Conservation (phyloP, 345 rosid genomes). For the Lagerstroemia speciosa region DNA sequence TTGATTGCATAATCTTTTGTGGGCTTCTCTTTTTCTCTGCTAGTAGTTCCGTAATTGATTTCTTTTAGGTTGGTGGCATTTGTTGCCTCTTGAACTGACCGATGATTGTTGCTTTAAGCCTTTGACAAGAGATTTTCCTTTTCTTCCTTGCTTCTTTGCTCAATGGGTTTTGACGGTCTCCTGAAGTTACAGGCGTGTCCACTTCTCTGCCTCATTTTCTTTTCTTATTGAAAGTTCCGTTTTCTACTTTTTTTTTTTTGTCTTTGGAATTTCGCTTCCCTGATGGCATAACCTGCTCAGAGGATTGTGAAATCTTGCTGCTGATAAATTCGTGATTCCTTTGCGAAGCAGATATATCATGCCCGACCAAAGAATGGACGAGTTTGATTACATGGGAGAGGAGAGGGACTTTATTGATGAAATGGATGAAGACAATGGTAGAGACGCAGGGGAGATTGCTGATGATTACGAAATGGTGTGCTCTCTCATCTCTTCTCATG, state of each 20-base stretch:
- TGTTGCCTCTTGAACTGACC: neutral
- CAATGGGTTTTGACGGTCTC: neutral
- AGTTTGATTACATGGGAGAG: constrained; percentile 20
- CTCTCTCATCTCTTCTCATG: neutral
- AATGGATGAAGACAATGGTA: constrained; percentile 20
- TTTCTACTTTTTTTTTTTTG: neutral
- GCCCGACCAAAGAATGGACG: constrained; percentile 21
- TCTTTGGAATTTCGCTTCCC: neutral
- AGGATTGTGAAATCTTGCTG: neutral
- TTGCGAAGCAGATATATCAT: constrained; percentile 2
- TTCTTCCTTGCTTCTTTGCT: neutral
- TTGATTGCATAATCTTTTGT: neutral
- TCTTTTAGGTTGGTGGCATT: neutral
- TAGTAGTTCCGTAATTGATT: neutral
- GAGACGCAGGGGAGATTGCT: constrained; percentile 16
- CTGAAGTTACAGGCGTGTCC: neutral
- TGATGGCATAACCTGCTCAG: neutral
- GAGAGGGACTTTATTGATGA: constrained; percentile 25
- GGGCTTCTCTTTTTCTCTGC: neutral
- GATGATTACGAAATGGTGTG: constrained; percentile 29
- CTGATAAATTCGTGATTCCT: neutral
- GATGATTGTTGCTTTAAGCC: no score
- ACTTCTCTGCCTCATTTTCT: no score
- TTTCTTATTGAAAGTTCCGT: neutral
- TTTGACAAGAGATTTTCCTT: neutral